A percentile compares a stretch with the other conserved stretches of the same genome.
Evolutionary conservation across 1,284 basidiomycete species (phyloP).

Genomic region (Apiotrichum gamsii): DNA sequence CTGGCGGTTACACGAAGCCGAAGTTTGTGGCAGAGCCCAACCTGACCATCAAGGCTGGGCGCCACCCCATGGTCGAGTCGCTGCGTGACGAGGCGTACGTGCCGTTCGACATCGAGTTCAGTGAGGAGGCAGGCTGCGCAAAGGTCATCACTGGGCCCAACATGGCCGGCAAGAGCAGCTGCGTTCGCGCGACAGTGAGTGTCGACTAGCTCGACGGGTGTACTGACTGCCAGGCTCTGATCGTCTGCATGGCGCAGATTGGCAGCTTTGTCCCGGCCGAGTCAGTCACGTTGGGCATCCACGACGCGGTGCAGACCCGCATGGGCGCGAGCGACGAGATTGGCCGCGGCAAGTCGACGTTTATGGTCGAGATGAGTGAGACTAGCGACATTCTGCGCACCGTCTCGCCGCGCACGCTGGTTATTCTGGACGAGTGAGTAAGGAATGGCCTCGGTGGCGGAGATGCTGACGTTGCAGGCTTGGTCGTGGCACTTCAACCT

Average conservation of each 20-base stretch:
- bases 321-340: slow-evolving; percentile 69
- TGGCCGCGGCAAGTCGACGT: slow-evolving; percentile 75
- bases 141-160: slow-evolving; percentile 63
- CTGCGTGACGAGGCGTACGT: slow-evolving; percentile 71
- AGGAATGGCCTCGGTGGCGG: not conserved
- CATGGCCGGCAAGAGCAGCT: slow-evolving; percentile 50
- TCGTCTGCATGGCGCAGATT: slow-evolving; percentile 52
- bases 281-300: slow-evolving; percentile 63
- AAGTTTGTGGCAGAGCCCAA: slow-evolving; percentile 59
- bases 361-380: slow-evolving; percentile 93
- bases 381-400: slow-evolving; percentile 80
- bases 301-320: slow-evolving; percentile 77
- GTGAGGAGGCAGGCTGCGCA: slow-evolving; percentile 51
- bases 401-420: slow-evolving; percentile 65
- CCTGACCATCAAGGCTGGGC: slow-evolving; percentile 48
- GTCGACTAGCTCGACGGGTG: too few relatives aligned
- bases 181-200: slow-evolving; percentile 36
- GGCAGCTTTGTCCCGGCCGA: slow-evolving; percentile 60
- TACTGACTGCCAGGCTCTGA: slow-evolving; percentile 20
- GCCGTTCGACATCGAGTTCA: slow-evolving; percentile 51
- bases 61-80: slow-evolving; percentile 71
- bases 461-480: slow-evolving; percentile 22
- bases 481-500: slow-evolving; percentile 43
- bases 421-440: slow-evolving; percentile 66
- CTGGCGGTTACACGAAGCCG: slow-evolving; percentile 58